Evolutionary conservation across 2,329 filamentous ascomycete genomes (phyloP).

Genomic region (Metarhizium rileyi): DNA sequence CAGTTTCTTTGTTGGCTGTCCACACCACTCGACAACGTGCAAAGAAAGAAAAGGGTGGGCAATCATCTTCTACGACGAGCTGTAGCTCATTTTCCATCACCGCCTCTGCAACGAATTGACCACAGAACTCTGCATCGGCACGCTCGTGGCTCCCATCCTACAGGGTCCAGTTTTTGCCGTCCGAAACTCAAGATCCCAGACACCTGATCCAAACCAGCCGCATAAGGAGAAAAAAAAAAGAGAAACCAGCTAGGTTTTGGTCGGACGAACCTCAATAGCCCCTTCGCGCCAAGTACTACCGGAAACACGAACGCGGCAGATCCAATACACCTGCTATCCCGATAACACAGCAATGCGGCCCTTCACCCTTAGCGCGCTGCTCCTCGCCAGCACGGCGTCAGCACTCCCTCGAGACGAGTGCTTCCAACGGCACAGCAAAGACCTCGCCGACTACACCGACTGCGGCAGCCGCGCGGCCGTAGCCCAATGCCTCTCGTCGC

Average conservation of each 20-base stretch:
- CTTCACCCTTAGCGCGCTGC: constrained; percentile 11
- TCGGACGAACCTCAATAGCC: neutral
- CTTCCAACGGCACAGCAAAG: constrained; percentile 26
- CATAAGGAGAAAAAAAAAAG: neutral
- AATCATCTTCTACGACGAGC: no score
- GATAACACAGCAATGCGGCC: constrained; percentile 1
- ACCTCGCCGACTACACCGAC: constrained; percentile 27
- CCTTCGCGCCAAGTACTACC: neutral
- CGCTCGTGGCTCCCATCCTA: no score
- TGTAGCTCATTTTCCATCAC: no score
- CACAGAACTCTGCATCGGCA: no score
- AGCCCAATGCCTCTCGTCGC: constrained; percentile 30
- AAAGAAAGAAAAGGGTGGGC: no score
- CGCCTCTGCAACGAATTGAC: no score
- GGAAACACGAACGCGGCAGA: neutral
- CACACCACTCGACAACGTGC: no score
- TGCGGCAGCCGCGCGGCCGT: constrained; percentile 36
- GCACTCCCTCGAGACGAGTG: constrained; percentile 27
- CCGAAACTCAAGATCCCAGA: neutral
- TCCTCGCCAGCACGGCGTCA: constrained; percentile 25
- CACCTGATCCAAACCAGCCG: neutral
- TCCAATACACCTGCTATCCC: neutral
- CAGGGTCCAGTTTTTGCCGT: neutral
- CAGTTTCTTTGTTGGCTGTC: no score
- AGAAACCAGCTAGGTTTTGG: neutral